phyloP scores from a whole-genome alignment of 495 filamentous ascomycete genomes.

The Penicillium bialowiezense region DNA sequence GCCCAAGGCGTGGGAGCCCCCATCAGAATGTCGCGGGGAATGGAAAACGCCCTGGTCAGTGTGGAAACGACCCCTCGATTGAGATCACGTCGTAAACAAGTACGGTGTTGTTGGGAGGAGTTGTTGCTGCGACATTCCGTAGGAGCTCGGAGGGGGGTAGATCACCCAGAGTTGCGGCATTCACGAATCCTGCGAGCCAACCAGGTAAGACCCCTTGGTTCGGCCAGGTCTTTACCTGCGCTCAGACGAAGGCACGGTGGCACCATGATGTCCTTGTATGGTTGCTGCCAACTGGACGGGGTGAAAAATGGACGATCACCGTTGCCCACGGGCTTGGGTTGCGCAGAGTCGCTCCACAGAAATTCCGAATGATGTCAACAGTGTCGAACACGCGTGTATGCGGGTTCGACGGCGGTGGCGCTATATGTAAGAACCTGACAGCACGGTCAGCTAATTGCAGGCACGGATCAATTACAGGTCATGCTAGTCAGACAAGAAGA shows the following conservation, averaged over 20 bases:
- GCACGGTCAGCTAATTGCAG: no score
- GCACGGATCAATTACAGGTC: no score
- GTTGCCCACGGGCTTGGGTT: not conserved
- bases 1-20: not conserved
- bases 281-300: constrained; percentile 1
- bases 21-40: constrained; percentile 27
- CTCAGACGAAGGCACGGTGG: not conserved
- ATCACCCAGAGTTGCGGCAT: constrained; percentile 17
- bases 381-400: no score
- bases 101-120: constrained; percentile 1
- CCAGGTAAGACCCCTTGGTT: constrained; percentile 6
- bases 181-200: constrained; percentile 10
- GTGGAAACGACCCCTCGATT: not conserved
- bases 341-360: not conserved
- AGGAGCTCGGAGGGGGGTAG: constrained; percentile 5
- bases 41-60: constrained; percentile 11
- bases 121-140: constrained; percentile 21
- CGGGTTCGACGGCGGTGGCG: no score
- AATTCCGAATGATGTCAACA: constrained; percentile 18
- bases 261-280: not conserved
- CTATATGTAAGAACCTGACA: no score
- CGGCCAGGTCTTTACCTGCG: not conserved
- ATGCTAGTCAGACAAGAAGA: no score
- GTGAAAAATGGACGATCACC: constrained; percentile 12
- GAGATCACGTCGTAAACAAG: constrained; percentile 14